These are phyloP conservation scores for Torrubiella hemipterigena DNA, from an alignment of 2,329 filamentous ascomycete genomes.

Conservation along the genomic window DNA sequence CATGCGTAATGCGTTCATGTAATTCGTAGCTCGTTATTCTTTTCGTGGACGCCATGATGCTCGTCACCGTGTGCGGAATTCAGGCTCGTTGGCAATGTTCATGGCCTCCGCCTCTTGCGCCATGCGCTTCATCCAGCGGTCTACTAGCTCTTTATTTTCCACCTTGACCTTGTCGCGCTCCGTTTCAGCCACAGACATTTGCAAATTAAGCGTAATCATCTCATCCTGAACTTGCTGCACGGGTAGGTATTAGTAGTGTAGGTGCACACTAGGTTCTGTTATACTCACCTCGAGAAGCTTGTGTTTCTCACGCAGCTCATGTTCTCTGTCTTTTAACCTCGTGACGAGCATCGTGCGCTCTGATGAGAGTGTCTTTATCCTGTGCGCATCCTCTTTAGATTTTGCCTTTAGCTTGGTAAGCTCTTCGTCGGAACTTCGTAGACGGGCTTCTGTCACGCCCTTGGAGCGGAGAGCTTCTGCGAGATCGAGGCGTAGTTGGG, in stretches of 20 bases:
- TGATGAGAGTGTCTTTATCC: slow-evolving; percentile 48
- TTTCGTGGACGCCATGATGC: too few relatives aligned
- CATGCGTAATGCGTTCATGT: not conserved
- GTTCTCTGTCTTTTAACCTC: slow-evolving; percentile 67
- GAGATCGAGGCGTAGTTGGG: slow-evolving; percentile 56
- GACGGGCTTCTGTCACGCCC: slow-evolving; percentile 50
- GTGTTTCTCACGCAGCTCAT: slow-evolving; percentile 74
- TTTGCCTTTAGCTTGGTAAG: slow-evolving; percentile 50
- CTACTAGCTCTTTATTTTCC: slow-evolving; percentile 82
- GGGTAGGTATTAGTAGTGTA: slow-evolving; percentile 7
- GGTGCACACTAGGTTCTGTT: not conserved
- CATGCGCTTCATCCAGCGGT: slow-evolving; percentile 85
- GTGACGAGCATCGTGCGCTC: slow-evolving; percentile 51
- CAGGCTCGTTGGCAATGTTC: slow-evolving; percentile 53
- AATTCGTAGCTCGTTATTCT: not conserved
- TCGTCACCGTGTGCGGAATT: too few relatives aligned
- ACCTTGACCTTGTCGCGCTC: slow-evolving; percentile 57
- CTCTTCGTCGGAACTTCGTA: slow-evolving; percentile 52
- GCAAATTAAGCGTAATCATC: slow-evolving; percentile 74
- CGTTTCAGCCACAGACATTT: slow-evolving; percentile 77
- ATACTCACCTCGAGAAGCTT: slow-evolving; percentile 59
- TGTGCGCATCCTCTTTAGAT: slow-evolving; percentile 44
- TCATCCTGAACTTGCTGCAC: slow-evolving; percentile 77
- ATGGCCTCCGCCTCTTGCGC: slow-evolving; percentile 76
- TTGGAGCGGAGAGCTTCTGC: slow-evolving; percentile 66